Conservation (phyloP, 2,329 filamentous ascomycete genomes). For the Diaporthe caulivora region DNA sequence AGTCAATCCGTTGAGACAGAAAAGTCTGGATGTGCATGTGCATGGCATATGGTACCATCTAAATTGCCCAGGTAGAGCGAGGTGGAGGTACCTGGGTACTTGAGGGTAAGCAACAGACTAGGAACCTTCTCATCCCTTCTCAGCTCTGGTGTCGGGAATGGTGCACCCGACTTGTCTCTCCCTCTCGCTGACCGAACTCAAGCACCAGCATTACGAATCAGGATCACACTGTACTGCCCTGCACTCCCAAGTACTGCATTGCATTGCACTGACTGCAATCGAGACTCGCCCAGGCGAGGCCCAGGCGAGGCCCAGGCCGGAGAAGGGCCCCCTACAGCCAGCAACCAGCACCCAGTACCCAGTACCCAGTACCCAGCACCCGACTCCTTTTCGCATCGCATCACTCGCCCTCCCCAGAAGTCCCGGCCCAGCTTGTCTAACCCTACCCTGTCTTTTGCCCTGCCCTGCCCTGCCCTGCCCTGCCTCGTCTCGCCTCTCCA, state of each 20-base stretch:
- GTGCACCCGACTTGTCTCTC: not conserved
- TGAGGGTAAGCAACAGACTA: too few relatives aligned
- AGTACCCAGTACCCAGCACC: not conserved
- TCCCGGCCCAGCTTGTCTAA: not conserved
- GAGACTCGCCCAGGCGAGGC: too few relatives aligned
- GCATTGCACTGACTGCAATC: too few relatives aligned
- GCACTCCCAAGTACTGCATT: not conserved
- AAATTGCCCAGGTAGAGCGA: too few relatives aligned
- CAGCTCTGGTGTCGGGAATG: not conserved
- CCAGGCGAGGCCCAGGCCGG: too few relatives aligned
- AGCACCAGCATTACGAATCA: constrained; percentile 27
- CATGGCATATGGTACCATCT: not conserved
- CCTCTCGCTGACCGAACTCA: constrained; percentile 26
- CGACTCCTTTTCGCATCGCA: constrained; percentile 24
- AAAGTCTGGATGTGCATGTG: not conserved
- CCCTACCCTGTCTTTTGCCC: not conserved
- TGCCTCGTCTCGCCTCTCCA: constrained; percentile 12
- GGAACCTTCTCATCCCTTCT: constrained; percentile 7
- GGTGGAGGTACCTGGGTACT: too few relatives aligned
- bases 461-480: not conserved
- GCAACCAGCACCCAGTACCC: too few relatives aligned
- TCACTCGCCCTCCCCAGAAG: not conserved
- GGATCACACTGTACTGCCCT: not conserved
- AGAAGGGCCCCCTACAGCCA: too few relatives aligned
- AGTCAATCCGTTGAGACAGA: not conserved